Evolutionary conservation across 345 rosid genomes (phyloP).

Genomic region (Citrus mangshanensis): DNA sequence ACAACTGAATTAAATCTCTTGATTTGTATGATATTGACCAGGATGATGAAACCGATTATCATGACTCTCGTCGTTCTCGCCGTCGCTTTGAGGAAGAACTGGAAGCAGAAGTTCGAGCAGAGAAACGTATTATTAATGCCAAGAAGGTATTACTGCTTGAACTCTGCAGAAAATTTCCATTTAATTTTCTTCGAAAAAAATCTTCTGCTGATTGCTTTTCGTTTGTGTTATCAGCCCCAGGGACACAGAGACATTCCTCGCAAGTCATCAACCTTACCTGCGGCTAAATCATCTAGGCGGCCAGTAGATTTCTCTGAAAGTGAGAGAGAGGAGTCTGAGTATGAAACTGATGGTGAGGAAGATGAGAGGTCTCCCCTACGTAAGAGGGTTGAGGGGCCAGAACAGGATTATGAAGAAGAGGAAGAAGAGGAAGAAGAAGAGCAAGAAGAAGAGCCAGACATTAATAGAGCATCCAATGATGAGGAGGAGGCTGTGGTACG

Average conservation of each 20-base stretch:
- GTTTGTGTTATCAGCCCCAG: slow-evolving; percentile 33
- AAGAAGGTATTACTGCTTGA: slow-evolving; percentile 62
- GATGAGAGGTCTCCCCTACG: slow-evolving; percentile 55
- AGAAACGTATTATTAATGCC: slow-evolving; percentile 85
- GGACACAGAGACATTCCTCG: slow-evolving; percentile 63
- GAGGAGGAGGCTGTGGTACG: slow-evolving; percentile 68
- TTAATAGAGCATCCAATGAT: slow-evolving; percentile 58
- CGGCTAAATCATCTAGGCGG: slow-evolving; percentile 59
- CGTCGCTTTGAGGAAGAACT: slow-evolving; percentile 87
- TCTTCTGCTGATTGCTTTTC: not conserved
- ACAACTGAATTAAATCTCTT: not conserved
- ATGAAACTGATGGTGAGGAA: slow-evolving; percentile 90
- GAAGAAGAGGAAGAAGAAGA: slow-evolving; percentile 71
- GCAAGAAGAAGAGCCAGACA: slow-evolving; percentile 47
- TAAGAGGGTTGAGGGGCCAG: slow-evolving; percentile 70
- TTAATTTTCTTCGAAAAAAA: not conserved
- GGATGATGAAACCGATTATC: slow-evolving; percentile 89
- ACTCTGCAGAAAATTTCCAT: not conserved
- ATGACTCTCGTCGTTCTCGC: slow-evolving; percentile 68
- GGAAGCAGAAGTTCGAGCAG: slow-evolving; percentile 89
- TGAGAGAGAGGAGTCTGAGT: slow-evolving; percentile 93
- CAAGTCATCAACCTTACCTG: slow-evolving; percentile 54
- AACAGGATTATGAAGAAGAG: slow-evolving; percentile 79
- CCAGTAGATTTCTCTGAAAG: slow-evolving; percentile 82
- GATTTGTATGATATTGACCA: slow-evolving; percentile 27